A percentile compares a stretch with the other conserved stretches of the same genome.
These are phyloP conservation scores for Lanzia echinophila DNA, from an alignment of 2,329 filamentous ascomycete genomes.

Conservation along the genomic window DNA sequence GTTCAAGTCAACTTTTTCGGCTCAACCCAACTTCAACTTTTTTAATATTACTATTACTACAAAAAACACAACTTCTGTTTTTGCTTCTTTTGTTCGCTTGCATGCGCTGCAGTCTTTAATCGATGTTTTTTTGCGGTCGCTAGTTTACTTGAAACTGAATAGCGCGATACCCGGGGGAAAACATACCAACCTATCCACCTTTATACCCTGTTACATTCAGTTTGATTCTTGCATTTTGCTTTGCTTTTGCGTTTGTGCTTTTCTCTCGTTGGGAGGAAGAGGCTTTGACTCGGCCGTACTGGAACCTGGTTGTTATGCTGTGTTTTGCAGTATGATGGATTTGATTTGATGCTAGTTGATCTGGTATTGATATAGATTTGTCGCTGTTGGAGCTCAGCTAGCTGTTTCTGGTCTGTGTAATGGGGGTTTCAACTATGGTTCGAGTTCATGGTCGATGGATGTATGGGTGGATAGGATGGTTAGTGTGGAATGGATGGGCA, in stretches of 20 bases:
- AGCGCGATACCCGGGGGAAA: background rate
- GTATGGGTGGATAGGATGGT: background rate
- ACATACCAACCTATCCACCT: background rate
- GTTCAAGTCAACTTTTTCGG: too few relatives aligned
- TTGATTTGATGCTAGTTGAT: too few relatives aligned
- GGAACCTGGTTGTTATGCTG: too few relatives aligned
- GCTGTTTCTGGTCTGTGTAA: background rate
- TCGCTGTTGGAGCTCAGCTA: too few relatives aligned
- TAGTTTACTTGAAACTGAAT: background rate
- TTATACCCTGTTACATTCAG: background rate
- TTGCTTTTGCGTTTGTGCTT: conserved; percentile 1
- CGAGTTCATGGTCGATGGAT: background rate
- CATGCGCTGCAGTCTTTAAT: too few relatives aligned
- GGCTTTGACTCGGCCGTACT: too few relatives aligned
- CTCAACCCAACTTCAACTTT: too few relatives aligned
- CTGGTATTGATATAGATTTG: too few relatives aligned
- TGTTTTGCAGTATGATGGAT: background rate
- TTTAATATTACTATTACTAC: too few relatives aligned
- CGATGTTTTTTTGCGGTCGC: too few relatives aligned
- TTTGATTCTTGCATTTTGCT: background rate
- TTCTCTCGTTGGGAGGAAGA: background rate
- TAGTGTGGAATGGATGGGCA: background rate
- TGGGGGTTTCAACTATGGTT: background rate
- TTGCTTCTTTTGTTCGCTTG: too few relatives aligned
- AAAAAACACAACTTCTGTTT: too few relatives aligned